These are phyloP conservation scores for Fraxinus sp. DNA, from an alignment of 305 asterid genomes.

Conservation along the genomic window DNA sequence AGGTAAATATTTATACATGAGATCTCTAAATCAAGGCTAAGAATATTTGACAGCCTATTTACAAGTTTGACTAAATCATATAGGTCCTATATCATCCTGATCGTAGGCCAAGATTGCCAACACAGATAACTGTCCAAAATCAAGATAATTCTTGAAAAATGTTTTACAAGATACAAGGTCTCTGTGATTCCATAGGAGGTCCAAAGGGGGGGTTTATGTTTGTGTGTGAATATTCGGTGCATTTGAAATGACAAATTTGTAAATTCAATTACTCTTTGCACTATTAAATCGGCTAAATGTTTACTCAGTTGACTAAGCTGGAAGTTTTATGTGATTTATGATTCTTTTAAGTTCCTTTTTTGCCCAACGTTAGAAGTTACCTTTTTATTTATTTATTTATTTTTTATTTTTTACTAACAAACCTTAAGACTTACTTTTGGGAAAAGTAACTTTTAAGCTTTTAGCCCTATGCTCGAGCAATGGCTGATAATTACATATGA, in stretches of 20 bases:
- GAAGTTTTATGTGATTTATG: neutral
- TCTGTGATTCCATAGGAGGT: neutral
- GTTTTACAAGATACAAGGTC: neutral
- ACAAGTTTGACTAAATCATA: neutral
- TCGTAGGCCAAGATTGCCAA: neutral
- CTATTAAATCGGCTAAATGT: neutral
- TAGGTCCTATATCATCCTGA: neutral
- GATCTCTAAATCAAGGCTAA: neutral
- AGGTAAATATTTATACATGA: neutral
- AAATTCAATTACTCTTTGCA: neutral
- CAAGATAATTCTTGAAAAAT: neutral
- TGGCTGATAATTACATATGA: neutral
- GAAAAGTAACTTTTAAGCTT: neutral
- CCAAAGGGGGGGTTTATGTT: neutral
- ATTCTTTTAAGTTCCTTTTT: neutral
- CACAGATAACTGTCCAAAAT: neutral
- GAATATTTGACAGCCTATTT: neutral
- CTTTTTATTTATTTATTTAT: too few species aligned
- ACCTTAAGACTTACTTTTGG: neutral
- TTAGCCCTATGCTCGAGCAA: neutral
- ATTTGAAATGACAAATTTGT: neutral
- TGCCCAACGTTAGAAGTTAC: neutral
- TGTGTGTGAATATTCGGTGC: neutral
- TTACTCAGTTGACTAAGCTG: neutral
- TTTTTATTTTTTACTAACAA: neutral